phyloP scores from a whole-genome alignment of 805 yeast species.

The Maudiozyma pseudohumilis region DNA sequence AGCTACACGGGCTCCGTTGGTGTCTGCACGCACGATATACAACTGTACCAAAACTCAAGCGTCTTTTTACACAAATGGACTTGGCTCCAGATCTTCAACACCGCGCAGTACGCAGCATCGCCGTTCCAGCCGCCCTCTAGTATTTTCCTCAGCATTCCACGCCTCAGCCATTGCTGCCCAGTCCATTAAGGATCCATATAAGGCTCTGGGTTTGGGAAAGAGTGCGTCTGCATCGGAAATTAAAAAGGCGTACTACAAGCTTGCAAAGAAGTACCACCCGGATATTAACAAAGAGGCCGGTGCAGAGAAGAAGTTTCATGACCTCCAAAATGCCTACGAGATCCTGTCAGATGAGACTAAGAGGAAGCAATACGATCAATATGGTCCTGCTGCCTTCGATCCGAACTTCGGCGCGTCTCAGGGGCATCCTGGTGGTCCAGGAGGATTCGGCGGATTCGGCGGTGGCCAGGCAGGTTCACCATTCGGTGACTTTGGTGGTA shows the following conservation, averaged over 20 bases:
- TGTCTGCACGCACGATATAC: no score
- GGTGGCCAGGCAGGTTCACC: conserved; percentile 6
- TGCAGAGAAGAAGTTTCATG: conserved; percentile 84
- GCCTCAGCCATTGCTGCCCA: conserved; percentile 8
- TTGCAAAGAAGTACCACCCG: conserved; percentile 93
- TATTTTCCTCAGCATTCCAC: conserved; percentile 8
- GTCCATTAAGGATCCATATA: conserved; percentile 62
- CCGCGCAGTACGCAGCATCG: no score
- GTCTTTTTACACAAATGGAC: no score
- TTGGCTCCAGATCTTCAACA: no score
- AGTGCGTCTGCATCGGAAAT: conserved; percentile 72
- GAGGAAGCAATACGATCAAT: conserved; percentile 83
- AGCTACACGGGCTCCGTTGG: no score
- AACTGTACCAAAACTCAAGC: no score
- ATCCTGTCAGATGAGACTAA: conserved; percentile 76
- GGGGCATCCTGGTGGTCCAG: background rate
- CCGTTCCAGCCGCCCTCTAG: no score
- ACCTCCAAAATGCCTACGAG: conserved; percentile 90
- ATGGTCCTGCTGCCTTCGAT: conserved; percentile 79
- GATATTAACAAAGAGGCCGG: conserved; percentile 88
- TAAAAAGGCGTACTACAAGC: conserved; percentile 85
- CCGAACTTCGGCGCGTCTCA: conserved; percentile 34
- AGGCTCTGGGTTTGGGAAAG: conserved; percentile 65
- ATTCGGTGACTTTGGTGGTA: conserved; percentile 36
- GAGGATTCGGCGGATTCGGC: conserved; percentile 36